phyloP scores from a whole-genome alignment of 768 basidiomycete genomes.

The Phylloporus sp. region DNA sequence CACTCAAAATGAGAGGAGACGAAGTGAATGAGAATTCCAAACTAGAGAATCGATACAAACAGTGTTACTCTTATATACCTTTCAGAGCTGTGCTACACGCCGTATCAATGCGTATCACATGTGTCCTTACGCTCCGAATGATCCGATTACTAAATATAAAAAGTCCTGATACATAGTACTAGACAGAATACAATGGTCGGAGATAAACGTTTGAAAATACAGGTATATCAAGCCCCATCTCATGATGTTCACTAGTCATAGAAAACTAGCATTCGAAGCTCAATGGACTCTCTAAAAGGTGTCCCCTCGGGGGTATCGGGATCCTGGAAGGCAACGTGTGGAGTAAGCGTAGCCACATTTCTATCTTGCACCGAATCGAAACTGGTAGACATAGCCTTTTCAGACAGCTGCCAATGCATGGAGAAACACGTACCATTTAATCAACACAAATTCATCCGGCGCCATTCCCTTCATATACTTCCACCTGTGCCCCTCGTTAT shows the following conservation, averaged over 20 bases:
- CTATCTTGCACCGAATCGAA: conserved; percentile 35
- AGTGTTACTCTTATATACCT: no score
- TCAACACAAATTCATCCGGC: conserved; percentile 44
- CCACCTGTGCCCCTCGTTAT: conserved; percentile 41
- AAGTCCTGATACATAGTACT: no score
- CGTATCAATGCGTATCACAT: no score
- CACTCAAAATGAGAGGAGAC: no score
- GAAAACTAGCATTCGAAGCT: conserved; percentile 35
- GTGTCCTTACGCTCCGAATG: no score
- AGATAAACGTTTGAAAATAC: background rate
- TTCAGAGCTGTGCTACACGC: no score
- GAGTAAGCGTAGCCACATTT: conserved; percentile 30
- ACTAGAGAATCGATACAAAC: no score
- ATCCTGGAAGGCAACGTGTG: conserved; percentile 35
- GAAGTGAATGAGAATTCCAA: no score
- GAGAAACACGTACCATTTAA: conserved; percentile 40
- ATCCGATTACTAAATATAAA: no score
- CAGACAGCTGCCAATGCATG: background rate
- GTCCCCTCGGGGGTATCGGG: conserved; percentile 31
- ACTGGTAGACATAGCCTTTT: conserved; percentile 13
- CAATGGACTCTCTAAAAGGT: conserved; percentile 33
- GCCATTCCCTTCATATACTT: conserved; percentile 43
- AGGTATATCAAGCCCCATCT: background rate
- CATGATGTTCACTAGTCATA: conserved; percentile 20
- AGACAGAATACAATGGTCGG: background rate